A percentile compares a stretch with the other conserved stretches of the same genome.
These are phyloP conservation scores for Thalassiosira hispida DNA, from an alignment of 352 stramenopile species.

Conservation along the genomic window DNA sequence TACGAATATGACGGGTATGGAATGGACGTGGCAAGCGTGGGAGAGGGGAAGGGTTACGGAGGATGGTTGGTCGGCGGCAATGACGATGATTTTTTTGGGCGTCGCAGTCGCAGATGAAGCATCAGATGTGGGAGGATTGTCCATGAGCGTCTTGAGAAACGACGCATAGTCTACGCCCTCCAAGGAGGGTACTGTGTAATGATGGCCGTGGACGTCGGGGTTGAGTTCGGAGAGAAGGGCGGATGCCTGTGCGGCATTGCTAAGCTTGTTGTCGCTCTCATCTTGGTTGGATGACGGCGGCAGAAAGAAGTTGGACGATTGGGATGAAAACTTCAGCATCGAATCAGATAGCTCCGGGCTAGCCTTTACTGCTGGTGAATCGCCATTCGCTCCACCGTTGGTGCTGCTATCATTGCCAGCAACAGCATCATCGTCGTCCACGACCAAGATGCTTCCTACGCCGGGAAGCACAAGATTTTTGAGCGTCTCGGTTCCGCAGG, in stretches of 20 bases:
- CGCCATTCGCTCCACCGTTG: slow-evolving; percentile 83
- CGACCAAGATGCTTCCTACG: slow-evolving; percentile 89
- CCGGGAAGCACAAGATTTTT: slow-evolving; percentile 94
- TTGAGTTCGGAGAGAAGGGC: slow-evolving; percentile 95
- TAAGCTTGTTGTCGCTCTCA: slow-evolving; percentile 25
- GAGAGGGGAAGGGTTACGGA: slow-evolving; percentile 78
- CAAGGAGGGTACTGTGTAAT: slow-evolving; percentile 45
- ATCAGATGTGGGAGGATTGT: slow-evolving; percentile 12
- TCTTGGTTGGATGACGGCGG: slow-evolving; percentile 8
- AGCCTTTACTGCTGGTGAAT: slow-evolving; percentile 61
- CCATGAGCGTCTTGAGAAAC: slow-evolving; percentile 23
- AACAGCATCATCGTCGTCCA: slow-evolving; percentile 87
- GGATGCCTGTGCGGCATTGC: slow-evolving; percentile 85
- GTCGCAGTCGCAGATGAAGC: not conserved
- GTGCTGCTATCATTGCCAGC: not conserved
- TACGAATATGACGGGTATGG: slow-evolving; percentile 87
- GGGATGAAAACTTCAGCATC: slow-evolving; percentile 27
- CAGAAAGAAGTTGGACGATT: slow-evolving; percentile 50
- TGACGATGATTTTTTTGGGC: slow-evolving; percentile 82
- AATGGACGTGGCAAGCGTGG: slow-evolving; percentile 81
- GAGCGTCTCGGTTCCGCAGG: slow-evolving; percentile 94
- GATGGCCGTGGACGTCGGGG: slow-evolving; percentile 85
- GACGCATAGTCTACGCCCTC: slow-evolving; percentile 38
- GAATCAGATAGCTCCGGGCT: slow-evolving; percentile 19
- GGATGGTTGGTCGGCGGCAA: slow-evolving; percentile 89